Conservation (phyloP, 257 asterid species). For the Ajuga chamaepitys region DNA sequence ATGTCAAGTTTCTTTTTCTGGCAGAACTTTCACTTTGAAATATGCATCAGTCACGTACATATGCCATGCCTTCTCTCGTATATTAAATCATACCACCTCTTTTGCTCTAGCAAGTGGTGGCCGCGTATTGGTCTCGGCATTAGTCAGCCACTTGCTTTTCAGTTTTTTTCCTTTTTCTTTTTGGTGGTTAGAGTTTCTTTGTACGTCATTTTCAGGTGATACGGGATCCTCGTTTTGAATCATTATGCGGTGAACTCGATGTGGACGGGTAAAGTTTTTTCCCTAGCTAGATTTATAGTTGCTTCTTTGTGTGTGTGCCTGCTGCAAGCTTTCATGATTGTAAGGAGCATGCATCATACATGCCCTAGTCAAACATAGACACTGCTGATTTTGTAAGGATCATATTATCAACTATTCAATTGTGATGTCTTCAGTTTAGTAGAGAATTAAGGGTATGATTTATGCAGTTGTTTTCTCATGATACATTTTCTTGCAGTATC, state of each 20-base stretch:
- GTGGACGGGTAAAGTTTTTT: constrained; percentile 53
- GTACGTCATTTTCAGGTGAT: constrained; percentile 39
- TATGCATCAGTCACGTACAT: background rate
- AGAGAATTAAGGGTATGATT: background rate
- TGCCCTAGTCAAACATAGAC: background rate
- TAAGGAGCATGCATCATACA: background rate
- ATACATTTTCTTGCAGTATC: background rate
- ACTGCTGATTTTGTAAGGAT: background rate
- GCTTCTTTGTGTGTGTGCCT: no score
- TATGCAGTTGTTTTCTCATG: background rate
- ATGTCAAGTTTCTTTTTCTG: background rate
- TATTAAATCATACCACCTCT: background rate
- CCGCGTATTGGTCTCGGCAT: background rate
- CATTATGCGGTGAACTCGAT: constrained; percentile 61
- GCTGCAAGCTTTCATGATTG: background rate
- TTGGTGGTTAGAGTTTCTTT: constrained; percentile 8
- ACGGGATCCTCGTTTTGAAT: constrained; percentile 94
- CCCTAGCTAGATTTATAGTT: constrained; percentile 1
- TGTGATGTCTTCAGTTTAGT: background rate
- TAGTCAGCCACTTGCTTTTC: no score
- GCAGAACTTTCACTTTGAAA: background rate
- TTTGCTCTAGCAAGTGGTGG: background rate
- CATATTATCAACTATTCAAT: background rate
- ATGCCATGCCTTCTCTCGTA: background rate
- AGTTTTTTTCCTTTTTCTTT: no score